These are phyloP conservation scores for Fusarium pseudocircinatum DNA, from an alignment of 2,329 filamentous ascomycete genomes.

Conservation along the genomic window DNA sequence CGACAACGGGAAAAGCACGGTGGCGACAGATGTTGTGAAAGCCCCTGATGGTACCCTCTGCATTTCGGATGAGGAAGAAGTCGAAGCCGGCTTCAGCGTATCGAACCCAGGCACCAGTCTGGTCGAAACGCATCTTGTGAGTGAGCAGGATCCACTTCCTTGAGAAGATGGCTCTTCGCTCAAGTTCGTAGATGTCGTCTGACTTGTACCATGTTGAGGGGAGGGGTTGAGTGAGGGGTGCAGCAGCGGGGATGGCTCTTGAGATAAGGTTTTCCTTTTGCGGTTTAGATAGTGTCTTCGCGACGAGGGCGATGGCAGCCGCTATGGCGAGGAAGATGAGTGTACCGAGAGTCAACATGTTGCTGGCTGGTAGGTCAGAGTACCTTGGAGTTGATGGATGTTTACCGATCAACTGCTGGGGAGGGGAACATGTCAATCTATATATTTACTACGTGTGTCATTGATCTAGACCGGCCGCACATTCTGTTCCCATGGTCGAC, in stretches of 20 bases:
- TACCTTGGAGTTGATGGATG: background rate
- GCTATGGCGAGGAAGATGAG: conserved; percentile 11
- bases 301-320: background rate
- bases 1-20: conserved; percentile 66
- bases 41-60: conserved; percentile 64
- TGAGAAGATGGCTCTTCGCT: conserved; percentile 66
- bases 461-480: background rate
- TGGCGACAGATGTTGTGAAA: conserved; percentile 73
- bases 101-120: conserved; percentile 64
- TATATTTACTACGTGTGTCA: conserved; percentile 1
- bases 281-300: conserved; percentile 8
- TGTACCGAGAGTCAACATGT: conserved; percentile 19
- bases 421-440: conserved; percentile 1
- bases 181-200: conserved; percentile 64
- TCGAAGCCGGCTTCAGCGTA: conserved; percentile 65
- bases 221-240: conserved; percentile 29
- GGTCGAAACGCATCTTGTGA: conserved; percentile 59
- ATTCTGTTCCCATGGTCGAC: background rate
- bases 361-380: background rate
- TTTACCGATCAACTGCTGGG: background rate
- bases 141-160: conserved; percentile 65
- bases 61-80: conserved; percentile 63
- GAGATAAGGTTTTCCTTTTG: conserved; percentile 23
- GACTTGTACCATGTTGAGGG: conserved; percentile 58
- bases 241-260: conserved; percentile 14